A percentile compares a stretch with the other conserved stretches of the same genome.
Evolutionary conservation across 352 stramenopile species (phyloP).

Genomic region (Pythium utonaiense): DNA sequence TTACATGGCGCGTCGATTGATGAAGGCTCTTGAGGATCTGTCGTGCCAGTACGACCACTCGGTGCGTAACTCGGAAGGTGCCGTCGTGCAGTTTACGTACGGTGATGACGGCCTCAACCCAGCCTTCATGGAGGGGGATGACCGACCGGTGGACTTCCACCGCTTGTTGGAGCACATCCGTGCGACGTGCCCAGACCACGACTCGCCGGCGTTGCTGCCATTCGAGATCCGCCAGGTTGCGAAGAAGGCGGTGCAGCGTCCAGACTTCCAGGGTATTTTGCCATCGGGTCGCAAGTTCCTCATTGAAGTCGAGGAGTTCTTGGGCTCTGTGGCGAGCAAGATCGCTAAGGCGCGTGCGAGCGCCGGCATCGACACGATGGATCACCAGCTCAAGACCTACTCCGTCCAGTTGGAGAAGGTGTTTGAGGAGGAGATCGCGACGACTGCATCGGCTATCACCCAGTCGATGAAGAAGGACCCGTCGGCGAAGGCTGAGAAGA

Average conservation of each 20-base stretch:
- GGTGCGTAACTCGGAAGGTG: constrained; percentile 84
- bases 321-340: constrained; percentile 58
- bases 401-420: constrained; percentile 58
- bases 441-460: constrained; percentile 6
- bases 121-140: constrained; percentile 93
- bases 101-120: constrained; percentile 99
- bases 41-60: constrained; percentile 93
- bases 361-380: constrained; percentile 64
- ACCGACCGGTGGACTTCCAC: constrained; percentile 96
- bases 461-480: constrained; percentile 27
- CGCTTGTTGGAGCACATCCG: constrained; percentile 90
- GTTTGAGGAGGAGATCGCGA: constrained; percentile 54
- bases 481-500: constrained; percentile 40
- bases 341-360: constrained; percentile 50
- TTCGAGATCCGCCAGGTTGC: constrained; percentile 83
- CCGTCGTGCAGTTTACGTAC: constrained; percentile 99
- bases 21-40: constrained; percentile 98
- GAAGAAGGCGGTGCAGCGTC: constrained; percentile 79
- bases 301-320: constrained; percentile 86
- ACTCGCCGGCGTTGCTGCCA: constrained; percentile 65
- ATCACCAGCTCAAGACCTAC: constrained; percentile 61
- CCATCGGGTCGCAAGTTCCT: constrained; percentile 88
- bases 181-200: constrained; percentile 66
- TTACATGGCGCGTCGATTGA: constrained; percentile 98
- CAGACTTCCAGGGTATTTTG: constrained; percentile 80